Conservation (phyloP, 2,329 filamentous ascomycete species). For the Fusarium heterosporum region DNA sequence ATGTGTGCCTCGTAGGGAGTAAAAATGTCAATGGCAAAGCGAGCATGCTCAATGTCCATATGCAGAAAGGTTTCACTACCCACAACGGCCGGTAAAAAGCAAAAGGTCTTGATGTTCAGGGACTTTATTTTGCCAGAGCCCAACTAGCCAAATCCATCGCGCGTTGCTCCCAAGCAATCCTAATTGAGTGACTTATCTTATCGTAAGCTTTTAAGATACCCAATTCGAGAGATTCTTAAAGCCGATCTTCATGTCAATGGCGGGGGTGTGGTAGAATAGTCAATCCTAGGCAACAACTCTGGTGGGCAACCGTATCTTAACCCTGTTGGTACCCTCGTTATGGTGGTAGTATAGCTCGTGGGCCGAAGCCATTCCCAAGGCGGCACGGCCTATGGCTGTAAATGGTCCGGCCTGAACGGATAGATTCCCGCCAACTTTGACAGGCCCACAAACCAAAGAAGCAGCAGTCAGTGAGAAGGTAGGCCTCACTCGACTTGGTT, state of each 20-base stretch:
- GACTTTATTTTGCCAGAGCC: constrained; percentile 15
- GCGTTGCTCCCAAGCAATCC: constrained; percentile 16
- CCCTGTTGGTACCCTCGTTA: constrained; percentile 32
- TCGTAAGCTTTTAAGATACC: constrained; percentile 12
- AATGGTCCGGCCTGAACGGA: constrained; percentile 35
- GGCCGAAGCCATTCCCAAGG: constrained; percentile 39
- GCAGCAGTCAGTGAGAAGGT: not conserved
- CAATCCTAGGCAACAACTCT: constrained; percentile 16
- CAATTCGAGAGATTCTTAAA: constrained; percentile 34
- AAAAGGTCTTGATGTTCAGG: constrained; percentile 23
- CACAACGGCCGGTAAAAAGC: constrained; percentile 19
- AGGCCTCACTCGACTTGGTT: not conserved
- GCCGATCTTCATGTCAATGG: constrained; percentile 44
- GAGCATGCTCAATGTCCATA: not conserved
- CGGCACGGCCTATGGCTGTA: constrained; percentile 26
- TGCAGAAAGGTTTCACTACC: constrained; percentile 7
- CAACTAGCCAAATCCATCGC: constrained; percentile 21
- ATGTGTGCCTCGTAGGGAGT: not conserved
- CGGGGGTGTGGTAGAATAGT: constrained; percentile 10
- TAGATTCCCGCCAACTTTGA: constrained; percentile 43
- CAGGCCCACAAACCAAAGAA: constrained; percentile 23
- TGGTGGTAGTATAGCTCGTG: constrained; percentile 30
- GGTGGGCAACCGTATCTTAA: constrained; percentile 5
- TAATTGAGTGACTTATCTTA: constrained; percentile 20
- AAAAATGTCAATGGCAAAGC: not conserved